These are phyloP conservation scores for Nemania diffusa DNA, from an alignment of 2,329 filamentous ascomycete genomes.

Conservation along the genomic window DNA sequence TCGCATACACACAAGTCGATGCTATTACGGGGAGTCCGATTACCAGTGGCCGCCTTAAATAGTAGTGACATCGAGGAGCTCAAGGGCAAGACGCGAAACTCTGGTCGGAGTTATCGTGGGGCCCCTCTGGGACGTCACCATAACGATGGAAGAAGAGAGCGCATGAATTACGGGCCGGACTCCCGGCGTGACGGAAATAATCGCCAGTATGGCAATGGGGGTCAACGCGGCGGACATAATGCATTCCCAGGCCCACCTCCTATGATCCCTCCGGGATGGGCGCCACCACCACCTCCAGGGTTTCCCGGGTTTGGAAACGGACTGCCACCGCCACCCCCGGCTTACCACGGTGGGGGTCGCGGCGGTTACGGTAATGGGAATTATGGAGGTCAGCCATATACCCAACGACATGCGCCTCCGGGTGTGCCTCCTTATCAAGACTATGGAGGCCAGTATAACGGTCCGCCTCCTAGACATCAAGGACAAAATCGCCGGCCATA, in stretches of 20 bases:
- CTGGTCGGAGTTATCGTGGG: constrained; percentile 77
- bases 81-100: constrained; percentile 70
- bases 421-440: constrained; percentile 39
- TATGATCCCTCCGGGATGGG: constrained; percentile 49
- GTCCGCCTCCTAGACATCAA: constrained; percentile 39
- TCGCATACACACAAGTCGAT: constrained; percentile 88
- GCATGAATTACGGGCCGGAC: constrained; percentile 50
- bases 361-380: constrained; percentile 42
- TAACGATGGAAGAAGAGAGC: constrained; percentile 45
- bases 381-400: constrained; percentile 44
- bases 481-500: constrained; percentile 42
- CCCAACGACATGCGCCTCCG: constrained; percentile 37
- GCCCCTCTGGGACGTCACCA: constrained; percentile 62
- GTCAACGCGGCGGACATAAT: constrained; percentile 50
- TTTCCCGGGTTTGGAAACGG: constrained; percentile 51
- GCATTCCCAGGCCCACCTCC: constrained; percentile 46
- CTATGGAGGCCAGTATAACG: constrained; percentile 44
- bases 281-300: constrained; percentile 55
- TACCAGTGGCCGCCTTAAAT: constrained; percentile 77
- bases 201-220: constrained; percentile 58
- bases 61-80: constrained; percentile 79
- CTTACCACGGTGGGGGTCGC: constrained; percentile 39
- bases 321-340: constrained; percentile 53
- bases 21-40: constrained; percentile 84
- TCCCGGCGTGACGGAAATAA: constrained; percentile 44